Conservation (phyloP, 2,329 filamentous ascomycete genomes). For the Pseudogymnoascus sp. region DNA sequence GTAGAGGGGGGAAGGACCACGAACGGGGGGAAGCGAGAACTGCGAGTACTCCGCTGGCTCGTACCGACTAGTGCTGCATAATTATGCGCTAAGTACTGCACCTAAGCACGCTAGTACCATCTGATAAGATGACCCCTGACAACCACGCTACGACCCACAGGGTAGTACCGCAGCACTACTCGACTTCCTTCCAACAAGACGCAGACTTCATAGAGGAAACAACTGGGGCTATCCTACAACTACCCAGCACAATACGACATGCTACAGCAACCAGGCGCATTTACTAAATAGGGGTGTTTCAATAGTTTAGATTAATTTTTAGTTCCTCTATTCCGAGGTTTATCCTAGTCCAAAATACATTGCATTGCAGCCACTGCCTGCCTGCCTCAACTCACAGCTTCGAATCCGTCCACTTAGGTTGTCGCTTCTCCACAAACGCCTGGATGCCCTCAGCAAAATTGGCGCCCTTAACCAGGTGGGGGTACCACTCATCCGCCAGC, state of each 20-base stretch:
- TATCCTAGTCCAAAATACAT: not conserved
- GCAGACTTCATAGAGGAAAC: not conserved
- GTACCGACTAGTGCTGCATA: not conserved
- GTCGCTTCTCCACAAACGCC: slow-evolving; percentile 68
- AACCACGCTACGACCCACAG: not conserved
- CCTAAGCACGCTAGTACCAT: not conserved
- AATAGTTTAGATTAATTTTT: slow-evolving; percentile 9
- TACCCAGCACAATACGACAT: not conserved
- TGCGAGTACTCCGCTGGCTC: not conserved
- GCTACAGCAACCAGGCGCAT: not conserved
- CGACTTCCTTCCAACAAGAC: slow-evolving; percentile 10
- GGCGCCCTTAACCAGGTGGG: slow-evolving; percentile 52
- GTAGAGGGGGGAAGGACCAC: too few relatives aligned
- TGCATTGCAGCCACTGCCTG: not conserved
- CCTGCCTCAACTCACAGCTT: slow-evolving; percentile 35
- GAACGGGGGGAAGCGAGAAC: not conserved
- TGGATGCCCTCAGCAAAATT: slow-evolving; percentile 66
- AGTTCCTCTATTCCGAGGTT: not conserved
- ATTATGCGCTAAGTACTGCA: not conserved
- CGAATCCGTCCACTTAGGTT: slow-evolving; percentile 56
- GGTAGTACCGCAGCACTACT: not conserved
- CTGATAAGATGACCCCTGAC: slow-evolving; percentile 1
- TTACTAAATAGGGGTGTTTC: not conserved
- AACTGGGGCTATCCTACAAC: not conserved
- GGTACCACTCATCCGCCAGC: slow-evolving; percentile 50